Conservation (phyloP, 2,329 filamentous ascomycete species). For the Sporothrix brunneoviolacea region DNA sequence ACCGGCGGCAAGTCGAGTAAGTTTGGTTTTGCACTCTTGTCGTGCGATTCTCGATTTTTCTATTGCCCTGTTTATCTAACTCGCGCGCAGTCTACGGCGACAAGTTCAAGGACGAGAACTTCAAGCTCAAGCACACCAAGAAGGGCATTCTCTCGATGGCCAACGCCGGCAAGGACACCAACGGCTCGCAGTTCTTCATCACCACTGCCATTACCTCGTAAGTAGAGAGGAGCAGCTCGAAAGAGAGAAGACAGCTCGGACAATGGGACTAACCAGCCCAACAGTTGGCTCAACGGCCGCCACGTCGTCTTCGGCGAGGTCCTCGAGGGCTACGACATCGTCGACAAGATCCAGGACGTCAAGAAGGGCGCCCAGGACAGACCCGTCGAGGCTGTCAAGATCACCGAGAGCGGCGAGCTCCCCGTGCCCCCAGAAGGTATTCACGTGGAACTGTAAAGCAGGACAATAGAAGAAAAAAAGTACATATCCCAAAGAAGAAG, state of each 20-base stretch:
- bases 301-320: conserved; percentile 89
- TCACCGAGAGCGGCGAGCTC: conserved; percentile 77
- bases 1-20: conserved; percentile 79
- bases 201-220: conserved; percentile 78
- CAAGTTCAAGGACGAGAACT: conserved; percentile 86
- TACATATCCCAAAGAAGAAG: conserved; percentile 1
- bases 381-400: conserved; percentile 64
- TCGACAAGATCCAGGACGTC: conserved; percentile 70
- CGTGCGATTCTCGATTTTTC: not conserved
- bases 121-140: conserved; percentile 90
- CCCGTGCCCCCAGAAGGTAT: conserved; percentile 86
- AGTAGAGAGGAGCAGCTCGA: no score
- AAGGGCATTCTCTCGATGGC: conserved; percentile 79
- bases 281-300: conserved; percentile 73
- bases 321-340: conserved; percentile 74
- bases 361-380: conserved; percentile 61
- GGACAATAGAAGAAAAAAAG: conserved; percentile 3
- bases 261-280: no score
- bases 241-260: no score
- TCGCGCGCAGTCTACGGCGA: conserved; percentile 61
- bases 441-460: conserved; percentile 74
- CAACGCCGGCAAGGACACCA: conserved; percentile 79
- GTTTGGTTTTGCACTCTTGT: conserved; percentile 24
- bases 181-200: conserved; percentile 87
- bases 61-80: not conserved